These are phyloP conservation scores for Cocos nucifera DNA, from an alignment of 176 grass and related monocot genomes.

Conservation along the genomic window DNA sequence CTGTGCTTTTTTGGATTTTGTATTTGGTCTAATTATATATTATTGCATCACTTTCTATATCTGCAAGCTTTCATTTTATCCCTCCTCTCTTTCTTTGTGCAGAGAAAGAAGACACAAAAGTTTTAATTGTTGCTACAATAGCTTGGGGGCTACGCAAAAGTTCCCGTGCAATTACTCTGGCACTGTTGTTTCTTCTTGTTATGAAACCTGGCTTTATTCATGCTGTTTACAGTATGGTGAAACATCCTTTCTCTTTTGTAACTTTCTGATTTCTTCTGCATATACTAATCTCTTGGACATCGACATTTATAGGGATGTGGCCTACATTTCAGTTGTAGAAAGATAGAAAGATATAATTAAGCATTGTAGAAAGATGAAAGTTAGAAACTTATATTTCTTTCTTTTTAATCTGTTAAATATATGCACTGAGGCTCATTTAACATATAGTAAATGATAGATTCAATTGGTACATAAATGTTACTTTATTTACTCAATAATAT, in stretches of 20 bases:
- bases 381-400: no score
- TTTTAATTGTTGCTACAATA: constrained; percentile 83
- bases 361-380: no score
- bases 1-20: no score
- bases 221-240: constrained; percentile 94
- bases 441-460: no score
- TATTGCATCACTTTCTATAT: background rate
- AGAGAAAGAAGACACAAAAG: constrained; percentile 85
- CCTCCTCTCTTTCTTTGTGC: constrained; percentile 27
- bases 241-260: constrained; percentile 38
- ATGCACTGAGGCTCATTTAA: no score
- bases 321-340: no score
- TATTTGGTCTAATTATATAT: background rate
- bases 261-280: constrained; percentile 9
- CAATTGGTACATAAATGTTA: no score
- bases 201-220: constrained; percentile 95
- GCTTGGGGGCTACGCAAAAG: constrained; percentile 91
- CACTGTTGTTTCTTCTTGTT: constrained; percentile 88
- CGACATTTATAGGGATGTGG: no score
- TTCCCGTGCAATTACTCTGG: constrained; percentile 84
- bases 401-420: no score
- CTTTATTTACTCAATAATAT: no score
- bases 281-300: no score
- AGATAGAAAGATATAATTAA: no score
- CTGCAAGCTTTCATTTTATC: constrained; percentile 5